Conservation (phyloP, 345 rosid species). For the Abelmoschus esculentus region DNA sequence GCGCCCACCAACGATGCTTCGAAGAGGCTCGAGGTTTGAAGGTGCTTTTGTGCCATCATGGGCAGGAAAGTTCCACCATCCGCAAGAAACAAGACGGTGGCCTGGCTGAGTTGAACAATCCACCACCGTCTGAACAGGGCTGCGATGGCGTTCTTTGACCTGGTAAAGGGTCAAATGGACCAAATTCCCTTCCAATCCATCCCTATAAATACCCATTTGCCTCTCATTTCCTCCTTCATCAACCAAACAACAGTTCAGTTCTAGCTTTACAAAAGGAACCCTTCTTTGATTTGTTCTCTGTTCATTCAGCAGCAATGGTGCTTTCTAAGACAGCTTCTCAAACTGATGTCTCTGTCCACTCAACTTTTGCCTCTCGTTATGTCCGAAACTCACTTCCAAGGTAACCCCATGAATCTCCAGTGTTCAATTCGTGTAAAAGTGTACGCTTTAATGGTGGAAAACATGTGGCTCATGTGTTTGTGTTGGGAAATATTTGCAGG, state of each 20-base stretch:
- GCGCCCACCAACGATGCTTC: neutral
- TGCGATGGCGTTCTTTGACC: neutral
- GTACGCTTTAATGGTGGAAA: neutral
- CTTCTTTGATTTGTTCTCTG: neutral
- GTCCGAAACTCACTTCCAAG: constrained; percentile 54
- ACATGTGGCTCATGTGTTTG: neutral
- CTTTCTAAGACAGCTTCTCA: constrained; percentile 42
- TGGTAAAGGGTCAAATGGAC: neutral
- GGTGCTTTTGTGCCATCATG: neutral
- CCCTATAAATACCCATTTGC: constrained; percentile 9
- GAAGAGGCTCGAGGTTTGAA: neutral
- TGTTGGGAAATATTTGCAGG: constrained; percentile 26
- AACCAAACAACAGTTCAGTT: neutral
- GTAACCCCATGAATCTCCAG: constrained; percentile 17
- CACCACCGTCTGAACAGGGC: neutral
- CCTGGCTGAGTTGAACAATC: neutral
- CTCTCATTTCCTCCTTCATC: neutral
- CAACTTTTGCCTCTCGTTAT: constrained; percentile 68
- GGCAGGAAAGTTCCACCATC: neutral
- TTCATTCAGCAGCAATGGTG: constrained; percentile 36
- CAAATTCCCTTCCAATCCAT: neutral
- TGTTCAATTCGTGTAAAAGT: no score
- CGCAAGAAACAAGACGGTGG: neutral
- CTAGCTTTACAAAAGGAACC: neutral
- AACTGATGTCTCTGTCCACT: constrained; percentile 48